A percentile compares a stretch with the other conserved stretches of the same genome.
These are phyloP conservation scores for Salix viminalis DNA, from an alignment of 345 rosid species.

Conservation along the genomic window DNA sequence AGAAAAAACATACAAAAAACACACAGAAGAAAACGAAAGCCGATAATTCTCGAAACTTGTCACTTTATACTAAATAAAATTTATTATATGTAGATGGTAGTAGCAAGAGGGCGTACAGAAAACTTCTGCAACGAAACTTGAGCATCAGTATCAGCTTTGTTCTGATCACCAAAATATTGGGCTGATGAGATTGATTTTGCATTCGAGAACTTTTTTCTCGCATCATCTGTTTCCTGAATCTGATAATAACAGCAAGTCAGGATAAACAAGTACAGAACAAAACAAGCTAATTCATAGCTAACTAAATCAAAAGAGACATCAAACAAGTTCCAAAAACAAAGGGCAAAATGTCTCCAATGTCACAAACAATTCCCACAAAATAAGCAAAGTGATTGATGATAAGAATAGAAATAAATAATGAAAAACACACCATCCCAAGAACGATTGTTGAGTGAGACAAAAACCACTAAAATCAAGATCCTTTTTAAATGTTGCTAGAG, in stretches of 20 bases:
- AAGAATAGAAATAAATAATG: neutral
- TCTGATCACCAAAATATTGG: conserved; percentile 81
- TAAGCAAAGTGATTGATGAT: neutral
- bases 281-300: neutral
- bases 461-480: neutral
- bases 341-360: neutral
- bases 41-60: neutral
- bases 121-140: conserved; percentile 84
- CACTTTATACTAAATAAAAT: neutral
- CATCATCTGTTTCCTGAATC: conserved; percentile 93
- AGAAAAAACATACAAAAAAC: no score
- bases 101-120: conserved; percentile 50
- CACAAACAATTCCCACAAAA: neutral
- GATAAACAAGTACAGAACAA: neutral
- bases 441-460: neutral
- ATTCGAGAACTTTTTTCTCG: conserved; percentile 88
- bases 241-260: conserved; percentile 27
- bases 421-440: neutral
- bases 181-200: conserved; percentile 97
- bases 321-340: neutral
- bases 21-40: no score
- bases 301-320: neutral
- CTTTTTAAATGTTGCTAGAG: neutral
- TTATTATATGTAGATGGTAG: neutral
- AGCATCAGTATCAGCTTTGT: conserved; percentile 54